A percentile compares a stretch with the other conserved stretches of the same genome.
These are phyloP conservation scores for Citrus reticulata DNA, from an alignment of 345 rosid species.

Conservation along the genomic window DNA sequence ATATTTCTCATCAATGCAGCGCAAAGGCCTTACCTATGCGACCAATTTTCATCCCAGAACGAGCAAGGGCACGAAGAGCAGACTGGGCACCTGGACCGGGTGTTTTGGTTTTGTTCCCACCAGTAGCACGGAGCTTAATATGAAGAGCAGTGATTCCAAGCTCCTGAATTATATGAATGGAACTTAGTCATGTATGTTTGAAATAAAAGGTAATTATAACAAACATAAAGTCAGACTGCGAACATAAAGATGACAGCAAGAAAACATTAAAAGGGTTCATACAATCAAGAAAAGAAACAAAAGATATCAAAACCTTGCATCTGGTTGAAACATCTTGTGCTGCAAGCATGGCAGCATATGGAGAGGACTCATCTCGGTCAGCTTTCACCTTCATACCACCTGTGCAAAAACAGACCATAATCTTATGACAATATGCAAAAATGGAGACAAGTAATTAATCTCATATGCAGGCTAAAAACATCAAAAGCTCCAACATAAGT, in stretches of 20 bases:
- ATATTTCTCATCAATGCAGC: not conserved
- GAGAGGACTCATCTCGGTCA: conserved; percentile 55
- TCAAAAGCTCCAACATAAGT: not conserved
- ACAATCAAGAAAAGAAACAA: not conserved
- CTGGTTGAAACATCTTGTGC: conserved; percentile 51
- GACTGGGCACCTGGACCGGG: conserved; percentile 94
- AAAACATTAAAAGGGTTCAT: not conserved
- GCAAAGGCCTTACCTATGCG: conserved; percentile 52
- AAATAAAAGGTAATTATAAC: not conserved
- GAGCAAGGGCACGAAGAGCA: conserved; percentile 80
- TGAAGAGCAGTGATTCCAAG: conserved; percentile 77
- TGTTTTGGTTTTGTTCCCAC: conserved; percentile 86
- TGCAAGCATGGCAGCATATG: conserved; percentile 58
- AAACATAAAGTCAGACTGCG: not conserved
- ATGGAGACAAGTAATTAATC: not conserved
- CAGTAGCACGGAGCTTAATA: conserved; percentile 80
- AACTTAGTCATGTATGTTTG: not conserved
- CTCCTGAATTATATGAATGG: conserved; percentile 31
- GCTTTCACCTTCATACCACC: conserved; percentile 65
- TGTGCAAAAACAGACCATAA: conserved; percentile 1
- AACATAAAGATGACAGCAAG: not conserved
- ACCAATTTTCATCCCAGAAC: conserved; percentile 83
- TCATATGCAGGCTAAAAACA: not conserved
- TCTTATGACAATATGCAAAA: not conserved
- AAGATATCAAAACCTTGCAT: conserved; percentile 38